These are phyloP conservation scores for Eucalyptus caleyi DNA, from an alignment of 345 rosid genomes.

Conservation along the genomic window DNA sequence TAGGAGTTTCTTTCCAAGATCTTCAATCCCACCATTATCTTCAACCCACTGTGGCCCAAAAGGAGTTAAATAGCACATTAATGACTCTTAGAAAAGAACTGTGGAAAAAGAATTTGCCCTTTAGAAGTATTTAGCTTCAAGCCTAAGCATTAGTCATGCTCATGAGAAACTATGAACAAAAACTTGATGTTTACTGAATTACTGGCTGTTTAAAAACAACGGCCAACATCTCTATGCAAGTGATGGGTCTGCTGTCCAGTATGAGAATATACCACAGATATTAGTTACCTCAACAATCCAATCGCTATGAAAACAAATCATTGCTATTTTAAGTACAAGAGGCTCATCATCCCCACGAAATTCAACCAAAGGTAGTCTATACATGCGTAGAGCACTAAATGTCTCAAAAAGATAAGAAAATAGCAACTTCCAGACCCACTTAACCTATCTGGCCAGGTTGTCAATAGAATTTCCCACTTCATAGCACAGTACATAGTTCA, in stretches of 20 bases:
- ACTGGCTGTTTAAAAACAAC: neutral
- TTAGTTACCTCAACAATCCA: neutral
- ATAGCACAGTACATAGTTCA: neutral
- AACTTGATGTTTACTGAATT: neutral
- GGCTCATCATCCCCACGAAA: neutral
- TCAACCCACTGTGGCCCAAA: slow-evolving; percentile 58
- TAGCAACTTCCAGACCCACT: neutral
- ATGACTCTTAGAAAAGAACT: neutral
- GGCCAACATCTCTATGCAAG: neutral
- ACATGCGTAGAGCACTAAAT: neutral
- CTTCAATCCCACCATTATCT: slow-evolving; percentile 72
- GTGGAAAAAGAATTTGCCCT: neutral
- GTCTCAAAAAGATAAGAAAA: neutral
- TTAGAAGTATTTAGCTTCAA: neutral
- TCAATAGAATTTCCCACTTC: neutral
- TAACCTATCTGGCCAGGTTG: neutral
- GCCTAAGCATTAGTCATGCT: neutral
- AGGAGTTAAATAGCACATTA: neutral
- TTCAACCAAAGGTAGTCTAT: neutral
- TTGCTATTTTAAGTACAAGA: neutral
- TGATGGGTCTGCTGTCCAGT: neutral
- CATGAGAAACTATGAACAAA: neutral
- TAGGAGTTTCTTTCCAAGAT: slow-evolving; percentile 56
- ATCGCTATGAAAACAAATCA: neutral
- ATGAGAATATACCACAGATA: neutral